Conservation (phyloP, 2,329 filamentous ascomycete genomes). For the Pezicula rhizophila region DNA sequence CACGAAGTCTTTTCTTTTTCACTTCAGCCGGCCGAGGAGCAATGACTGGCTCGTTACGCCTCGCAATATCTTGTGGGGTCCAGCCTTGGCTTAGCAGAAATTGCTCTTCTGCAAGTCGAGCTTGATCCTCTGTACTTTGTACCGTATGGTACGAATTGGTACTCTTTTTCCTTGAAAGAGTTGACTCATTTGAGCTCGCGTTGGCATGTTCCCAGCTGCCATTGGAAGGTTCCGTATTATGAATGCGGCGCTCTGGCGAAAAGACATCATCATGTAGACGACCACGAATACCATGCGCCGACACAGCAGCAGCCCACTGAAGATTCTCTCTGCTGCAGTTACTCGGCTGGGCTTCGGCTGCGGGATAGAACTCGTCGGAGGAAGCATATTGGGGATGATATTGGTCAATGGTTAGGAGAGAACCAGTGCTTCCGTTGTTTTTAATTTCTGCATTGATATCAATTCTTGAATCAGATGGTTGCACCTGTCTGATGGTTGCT, state of each 20-base stretch:
- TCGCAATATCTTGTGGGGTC: conserved; percentile 23
- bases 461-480: neutral
- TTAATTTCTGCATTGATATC: neutral
- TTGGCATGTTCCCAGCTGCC: neutral
- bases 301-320: conserved; percentile 9
- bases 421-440: neutral
- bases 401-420: too few relatives aligned
- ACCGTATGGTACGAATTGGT: conserved; percentile 15
- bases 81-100: conserved; percentile 2
- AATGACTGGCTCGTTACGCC: conserved; percentile 15
- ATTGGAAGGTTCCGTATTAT: neutral
- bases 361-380: too few relatives aligned
- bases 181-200: neutral
- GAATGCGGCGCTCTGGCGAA: conserved; percentile 5
- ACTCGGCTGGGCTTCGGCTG: too few relatives aligned
- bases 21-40: conserved; percentile 12
- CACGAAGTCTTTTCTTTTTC: conserved; percentile 28
- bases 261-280: conserved; percentile 19
- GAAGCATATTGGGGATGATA: too few relatives aligned
- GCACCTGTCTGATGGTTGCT: conserved; percentile 21
- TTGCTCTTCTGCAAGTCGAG: neutral
- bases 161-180: conserved; percentile 9
- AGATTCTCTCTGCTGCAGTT: conserved; percentile 3
- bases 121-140: conserved; percentile 3
- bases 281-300: conserved; percentile 5